Conservation (phyloP, 495 filamentous ascomycete species). For the Ascodesmis nigricans region DNA sequence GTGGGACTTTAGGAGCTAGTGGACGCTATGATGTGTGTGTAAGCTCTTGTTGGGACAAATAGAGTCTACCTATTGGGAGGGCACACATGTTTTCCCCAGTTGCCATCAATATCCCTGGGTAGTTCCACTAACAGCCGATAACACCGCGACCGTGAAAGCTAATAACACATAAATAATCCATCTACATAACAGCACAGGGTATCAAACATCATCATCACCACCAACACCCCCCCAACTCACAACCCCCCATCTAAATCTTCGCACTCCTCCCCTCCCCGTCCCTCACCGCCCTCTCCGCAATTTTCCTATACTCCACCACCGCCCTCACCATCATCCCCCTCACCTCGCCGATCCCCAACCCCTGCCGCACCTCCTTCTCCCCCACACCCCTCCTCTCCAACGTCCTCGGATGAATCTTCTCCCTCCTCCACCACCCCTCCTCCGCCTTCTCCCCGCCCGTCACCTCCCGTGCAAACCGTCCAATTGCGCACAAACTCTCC, state of each 20-base stretch:
- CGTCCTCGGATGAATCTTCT: conserved; percentile 34
- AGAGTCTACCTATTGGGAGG: too few relatives aligned
- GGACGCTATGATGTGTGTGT: too few relatives aligned
- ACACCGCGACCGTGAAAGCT: too few relatives aligned
- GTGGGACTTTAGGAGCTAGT: too few relatives aligned
- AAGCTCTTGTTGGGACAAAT: too few relatives aligned
- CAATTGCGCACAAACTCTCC: conserved; percentile 34
- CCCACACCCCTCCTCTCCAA: conserved; percentile 31
- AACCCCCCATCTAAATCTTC: not conserved
- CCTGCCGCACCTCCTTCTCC: conserved; percentile 26
- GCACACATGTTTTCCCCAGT: too few relatives aligned
- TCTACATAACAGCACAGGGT: too few relatives aligned
- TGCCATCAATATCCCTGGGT: too few relatives aligned
- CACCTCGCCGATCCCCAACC: conserved; percentile 33
- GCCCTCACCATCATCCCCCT: conserved; percentile 28
- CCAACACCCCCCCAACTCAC: too few relatives aligned
- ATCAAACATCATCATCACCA: too few relatives aligned
- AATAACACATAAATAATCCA: too few relatives aligned
- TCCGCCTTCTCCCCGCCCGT: conserved; percentile 25
- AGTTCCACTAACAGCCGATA: too few relatives aligned
- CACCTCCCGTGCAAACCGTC: conserved; percentile 32
- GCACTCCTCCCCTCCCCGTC: not conserved
- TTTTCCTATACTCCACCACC: conserved; percentile 28
- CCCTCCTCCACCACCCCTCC: conserved; percentile 25
- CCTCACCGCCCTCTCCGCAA: conserved; percentile 6